Evolutionary conservation across 2,329 filamentous ascomycete species (phyloP).

Genomic region (Cladosporium velox): DNA sequence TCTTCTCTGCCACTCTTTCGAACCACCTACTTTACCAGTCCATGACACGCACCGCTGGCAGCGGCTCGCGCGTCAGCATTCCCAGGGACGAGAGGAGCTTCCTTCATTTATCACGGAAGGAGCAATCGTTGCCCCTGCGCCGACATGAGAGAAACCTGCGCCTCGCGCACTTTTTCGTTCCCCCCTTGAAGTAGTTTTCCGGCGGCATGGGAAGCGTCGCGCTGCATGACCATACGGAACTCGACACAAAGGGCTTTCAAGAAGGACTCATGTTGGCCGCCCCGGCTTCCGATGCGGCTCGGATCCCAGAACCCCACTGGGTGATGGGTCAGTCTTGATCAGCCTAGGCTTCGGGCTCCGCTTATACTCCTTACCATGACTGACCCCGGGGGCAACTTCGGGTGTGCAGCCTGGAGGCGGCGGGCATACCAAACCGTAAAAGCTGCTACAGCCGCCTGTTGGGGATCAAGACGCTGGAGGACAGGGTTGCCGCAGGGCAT

Average conservation of each 20-base stretch:
- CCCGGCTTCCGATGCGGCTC: neutral
- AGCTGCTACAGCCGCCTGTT: neutral
- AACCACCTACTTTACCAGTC: neutral
- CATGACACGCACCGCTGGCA: neutral
- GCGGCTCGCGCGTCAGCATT: neutral
- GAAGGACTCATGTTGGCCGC: neutral
- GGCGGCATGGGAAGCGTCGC: neutral
- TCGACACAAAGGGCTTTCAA: neutral
- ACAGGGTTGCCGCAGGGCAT: neutral
- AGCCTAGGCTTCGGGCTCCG: neutral
- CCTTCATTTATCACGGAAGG: neutral
- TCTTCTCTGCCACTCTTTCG: neutral
- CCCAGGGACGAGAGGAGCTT: neutral
- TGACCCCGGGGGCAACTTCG: no score
- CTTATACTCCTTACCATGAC: neutral
- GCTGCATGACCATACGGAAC: neutral
- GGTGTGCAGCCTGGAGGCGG: no score
- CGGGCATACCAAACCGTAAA: neutral
- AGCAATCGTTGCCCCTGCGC: neutral
- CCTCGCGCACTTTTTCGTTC: neutral
- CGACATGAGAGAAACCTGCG: neutral
- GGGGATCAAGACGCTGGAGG: neutral
- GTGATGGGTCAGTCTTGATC: neutral
- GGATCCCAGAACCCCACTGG: neutral
- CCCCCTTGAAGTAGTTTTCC: neutral